Conservation (phyloP, 2,329 filamentous ascomycete species). For the Pezicula rhizophila region DNA sequence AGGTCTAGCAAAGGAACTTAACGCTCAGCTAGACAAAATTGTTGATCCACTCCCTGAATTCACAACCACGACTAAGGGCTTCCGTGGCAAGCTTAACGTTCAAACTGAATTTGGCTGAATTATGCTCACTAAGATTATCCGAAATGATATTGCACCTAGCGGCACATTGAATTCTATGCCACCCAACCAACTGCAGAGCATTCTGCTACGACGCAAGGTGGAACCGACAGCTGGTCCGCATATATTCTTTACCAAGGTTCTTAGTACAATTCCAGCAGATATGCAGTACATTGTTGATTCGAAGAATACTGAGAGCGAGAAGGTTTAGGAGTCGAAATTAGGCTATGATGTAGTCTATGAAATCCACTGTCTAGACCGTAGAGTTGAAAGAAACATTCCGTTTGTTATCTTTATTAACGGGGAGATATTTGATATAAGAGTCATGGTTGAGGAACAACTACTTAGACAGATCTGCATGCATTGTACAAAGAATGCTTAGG, state of each 20-base stretch:
- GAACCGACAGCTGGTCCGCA: background rate
- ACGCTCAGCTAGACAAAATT: background rate
- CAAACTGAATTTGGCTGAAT: constrained; percentile 25
- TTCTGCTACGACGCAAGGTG: background rate
- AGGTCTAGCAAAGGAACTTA: background rate
- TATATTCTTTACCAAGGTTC: constrained; percentile 19
- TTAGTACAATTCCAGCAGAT: constrained; percentile 20
- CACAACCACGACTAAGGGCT: constrained; percentile 13
- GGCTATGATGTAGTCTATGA: constrained; percentile 21
- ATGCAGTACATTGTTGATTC: constrained; percentile 17
- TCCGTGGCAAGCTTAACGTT: constrained; percentile 18
- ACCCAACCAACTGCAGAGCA: background rate
- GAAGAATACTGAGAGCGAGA: constrained; percentile 11
- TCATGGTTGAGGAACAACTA: constrained; percentile 8
- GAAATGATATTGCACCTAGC: constrained; percentile 6
- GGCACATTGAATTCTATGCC: constrained; percentile 1
- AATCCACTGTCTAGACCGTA: constrained; percentile 18
- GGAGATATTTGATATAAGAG: constrained; percentile 17
- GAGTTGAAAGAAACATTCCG: background rate
- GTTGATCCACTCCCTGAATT: constrained; percentile 17
- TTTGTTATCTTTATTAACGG: constrained; percentile 25
- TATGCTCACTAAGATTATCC: constrained; percentile 11
- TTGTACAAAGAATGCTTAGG: constrained; percentile 24
- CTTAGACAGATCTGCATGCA: constrained; percentile 22
- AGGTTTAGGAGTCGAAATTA: constrained; percentile 17